phyloP scores from a whole-genome alignment of 1,139 yeast species.

The Geotrichum restrictum region DNA sequence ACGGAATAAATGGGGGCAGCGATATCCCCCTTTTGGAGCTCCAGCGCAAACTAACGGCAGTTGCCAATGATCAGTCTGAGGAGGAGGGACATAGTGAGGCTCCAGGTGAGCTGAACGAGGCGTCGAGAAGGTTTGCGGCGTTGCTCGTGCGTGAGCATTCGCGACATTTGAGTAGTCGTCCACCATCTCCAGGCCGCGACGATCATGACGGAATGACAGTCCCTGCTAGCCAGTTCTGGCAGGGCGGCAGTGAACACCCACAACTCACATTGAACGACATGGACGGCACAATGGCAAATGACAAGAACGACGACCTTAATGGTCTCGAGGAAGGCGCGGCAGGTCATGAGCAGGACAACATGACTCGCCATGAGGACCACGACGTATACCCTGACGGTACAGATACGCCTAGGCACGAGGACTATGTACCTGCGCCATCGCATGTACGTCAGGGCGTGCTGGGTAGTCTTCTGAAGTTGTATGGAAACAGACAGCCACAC shows the following conservation, averaged over 20 bases:
- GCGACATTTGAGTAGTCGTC: constrained; percentile 2
- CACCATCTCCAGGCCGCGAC: constrained; percentile 10
- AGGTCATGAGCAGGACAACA: neutral
- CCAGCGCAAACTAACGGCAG: constrained; percentile 27
- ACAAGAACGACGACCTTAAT: neutral
- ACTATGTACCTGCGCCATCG: constrained; percentile 66
- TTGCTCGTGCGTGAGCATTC: constrained; percentile 20
- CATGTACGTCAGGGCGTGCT: constrained; percentile 79
- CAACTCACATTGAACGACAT: neutral
- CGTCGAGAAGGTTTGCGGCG: constrained; percentile 1
- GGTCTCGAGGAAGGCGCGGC: neutral
- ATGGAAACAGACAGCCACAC: constrained; percentile 40
- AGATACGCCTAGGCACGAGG: constrained; percentile 30
- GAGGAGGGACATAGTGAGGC: neutral
- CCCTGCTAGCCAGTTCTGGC: constrained; percentile 6
- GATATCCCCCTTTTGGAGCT: constrained; percentile 32
- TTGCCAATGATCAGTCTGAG: constrained; percentile 24
- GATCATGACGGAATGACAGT: constrained; percentile 6
- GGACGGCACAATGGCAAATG: neutral
- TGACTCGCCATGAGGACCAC: neutral
- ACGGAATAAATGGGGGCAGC: constrained; percentile 2
- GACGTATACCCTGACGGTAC: constrained; percentile 5
- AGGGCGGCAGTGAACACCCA: neutral
- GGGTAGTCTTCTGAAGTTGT: constrained; percentile 67
- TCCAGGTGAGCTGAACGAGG: neutral